Evolutionary conservation across 345 rosid species (phyloP).

Genomic region (Murraya paniculata): DNA sequence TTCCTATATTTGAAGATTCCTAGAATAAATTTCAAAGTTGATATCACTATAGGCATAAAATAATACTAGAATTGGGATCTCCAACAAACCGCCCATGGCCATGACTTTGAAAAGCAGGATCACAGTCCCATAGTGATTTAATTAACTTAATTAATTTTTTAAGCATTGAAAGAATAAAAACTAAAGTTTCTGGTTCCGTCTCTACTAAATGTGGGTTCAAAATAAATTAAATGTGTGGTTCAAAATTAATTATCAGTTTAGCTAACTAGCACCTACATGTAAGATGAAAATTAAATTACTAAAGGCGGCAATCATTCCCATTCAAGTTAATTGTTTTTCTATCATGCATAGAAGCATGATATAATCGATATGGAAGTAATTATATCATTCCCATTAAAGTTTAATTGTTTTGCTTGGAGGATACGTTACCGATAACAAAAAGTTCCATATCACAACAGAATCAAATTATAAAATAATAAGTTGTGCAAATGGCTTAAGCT

Average conservation of each 20-base stretch:
- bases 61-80: not conserved
- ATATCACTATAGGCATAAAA: conserved; percentile 1
- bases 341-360: not conserved
- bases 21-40: not conserved
- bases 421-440: not conserved
- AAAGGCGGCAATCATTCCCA: not conserved
- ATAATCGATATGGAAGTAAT: not conserved
- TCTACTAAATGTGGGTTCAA: too few relatives aligned
- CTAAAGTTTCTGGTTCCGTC: not conserved
- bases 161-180: not conserved
- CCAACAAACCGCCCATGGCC: not conserved
- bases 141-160: too few relatives aligned
- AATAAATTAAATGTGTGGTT: not conserved
- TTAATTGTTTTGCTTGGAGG: not conserved
- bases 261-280: not conserved
- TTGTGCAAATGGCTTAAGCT: conserved; percentile 15
- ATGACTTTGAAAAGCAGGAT: not conserved
- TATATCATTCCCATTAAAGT: not conserved
- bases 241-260: not conserved
- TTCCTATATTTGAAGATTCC: conserved; percentile 18
- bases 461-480: not conserved
- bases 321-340: not conserved
- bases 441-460: not conserved
- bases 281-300: not conserved
- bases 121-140: not conserved